Conservation (phyloP, 441 rosid species). For the Adansonia grandidieri region DNA sequence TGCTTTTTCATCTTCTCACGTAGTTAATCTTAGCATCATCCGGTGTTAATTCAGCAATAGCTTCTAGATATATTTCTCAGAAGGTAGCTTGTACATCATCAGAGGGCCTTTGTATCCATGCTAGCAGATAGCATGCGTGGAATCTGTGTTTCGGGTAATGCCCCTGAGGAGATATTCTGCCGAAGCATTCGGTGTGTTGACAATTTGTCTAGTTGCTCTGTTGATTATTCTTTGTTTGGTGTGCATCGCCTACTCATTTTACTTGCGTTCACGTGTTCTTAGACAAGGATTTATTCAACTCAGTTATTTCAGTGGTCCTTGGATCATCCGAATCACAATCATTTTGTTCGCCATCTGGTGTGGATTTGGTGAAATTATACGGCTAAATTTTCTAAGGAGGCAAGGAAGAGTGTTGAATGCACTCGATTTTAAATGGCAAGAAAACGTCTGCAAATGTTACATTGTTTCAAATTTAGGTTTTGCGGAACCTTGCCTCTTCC, state of each 20-base stretch:
- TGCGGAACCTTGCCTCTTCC: constrained; percentile 95
- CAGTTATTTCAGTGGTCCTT: constrained; percentile 82
- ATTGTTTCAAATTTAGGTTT: constrained; percentile 88
- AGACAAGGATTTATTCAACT: constrained; percentile 56
- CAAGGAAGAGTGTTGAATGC: constrained; percentile 58
- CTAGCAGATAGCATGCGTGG: constrained; percentile 99
- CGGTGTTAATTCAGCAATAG: constrained; percentile 27
- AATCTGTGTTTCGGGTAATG: constrained; percentile 96
- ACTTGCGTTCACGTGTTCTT: constrained; percentile 74
- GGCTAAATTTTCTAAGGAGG: constrained; percentile 73
- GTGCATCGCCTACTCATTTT: constrained; percentile 77
- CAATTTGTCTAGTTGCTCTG: constrained; percentile 81
- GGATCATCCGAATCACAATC: constrained; percentile 82
- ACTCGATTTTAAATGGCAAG: constrained; percentile 80
- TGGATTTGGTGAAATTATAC: constrained; percentile 79
- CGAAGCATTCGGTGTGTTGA: constrained; percentile 98
- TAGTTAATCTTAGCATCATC: constrained; percentile 28
- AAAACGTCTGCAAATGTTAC: constrained; percentile 83
- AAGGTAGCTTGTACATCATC: constrained; percentile 36
- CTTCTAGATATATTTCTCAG: constrained; percentile 33
- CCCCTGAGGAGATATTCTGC: constrained; percentile 92
- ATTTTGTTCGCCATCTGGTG: constrained; percentile 83
- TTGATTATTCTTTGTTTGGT: constrained; percentile 71
- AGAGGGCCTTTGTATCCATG: constrained; percentile 79
- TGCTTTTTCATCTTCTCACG: constrained; percentile 13